Conservation (phyloP, 192 early-diverging fungal species). For the Coemansia sp. region DNA sequence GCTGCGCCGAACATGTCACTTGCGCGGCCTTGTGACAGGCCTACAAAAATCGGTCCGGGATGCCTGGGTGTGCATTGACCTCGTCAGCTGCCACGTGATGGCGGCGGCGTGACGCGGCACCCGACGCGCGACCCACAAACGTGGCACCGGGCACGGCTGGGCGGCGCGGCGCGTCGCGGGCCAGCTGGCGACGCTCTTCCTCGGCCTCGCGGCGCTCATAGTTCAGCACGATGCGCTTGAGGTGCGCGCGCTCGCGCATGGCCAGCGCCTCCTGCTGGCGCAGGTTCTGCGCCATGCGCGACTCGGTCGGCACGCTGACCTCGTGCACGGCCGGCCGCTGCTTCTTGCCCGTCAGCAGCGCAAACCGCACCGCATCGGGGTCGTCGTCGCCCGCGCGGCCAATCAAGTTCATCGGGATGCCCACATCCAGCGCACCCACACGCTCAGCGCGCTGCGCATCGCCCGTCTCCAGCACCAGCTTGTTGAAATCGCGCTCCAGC, state of each 20-base stretch:
- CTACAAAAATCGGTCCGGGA: slow-evolving; percentile 15
- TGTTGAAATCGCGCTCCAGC: slow-evolving; percentile 87
- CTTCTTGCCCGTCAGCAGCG: slow-evolving; percentile 50
- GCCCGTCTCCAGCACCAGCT: slow-evolving; percentile 87
- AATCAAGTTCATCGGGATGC: slow-evolving; percentile 76
- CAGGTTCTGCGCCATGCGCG: slow-evolving; percentile 77
- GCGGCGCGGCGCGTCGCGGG: slow-evolving; percentile 9
- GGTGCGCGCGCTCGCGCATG: slow-evolving; percentile 80
- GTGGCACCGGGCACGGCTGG: slow-evolving; percentile 26
- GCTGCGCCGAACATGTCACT: not conserved
- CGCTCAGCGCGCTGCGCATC: slow-evolving; percentile 70
- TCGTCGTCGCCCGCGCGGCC: slow-evolving; percentile 14
- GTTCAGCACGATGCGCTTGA: slow-evolving; percentile 90
- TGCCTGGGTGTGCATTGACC: slow-evolving; percentile 1
- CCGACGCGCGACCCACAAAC: slow-evolving; percentile 16
- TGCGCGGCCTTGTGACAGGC: too few relatives aligned
- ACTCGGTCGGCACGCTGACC: slow-evolving; percentile 56
- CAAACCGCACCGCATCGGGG: slow-evolving; percentile 29
- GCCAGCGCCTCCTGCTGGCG: slow-evolving; percentile 83
- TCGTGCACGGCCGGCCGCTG: slow-evolving; percentile 32
- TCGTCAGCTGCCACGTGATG: not conserved
- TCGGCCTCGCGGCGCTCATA: slow-evolving; percentile 67
- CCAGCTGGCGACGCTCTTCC: slow-evolving; percentile 23
- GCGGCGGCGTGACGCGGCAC: slow-evolving; percentile 10
- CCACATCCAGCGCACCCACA: slow-evolving; percentile 74